Conservation (phyloP, 768 basidiomycete species). For the Porpolomopsis calyptriformis region DNA sequence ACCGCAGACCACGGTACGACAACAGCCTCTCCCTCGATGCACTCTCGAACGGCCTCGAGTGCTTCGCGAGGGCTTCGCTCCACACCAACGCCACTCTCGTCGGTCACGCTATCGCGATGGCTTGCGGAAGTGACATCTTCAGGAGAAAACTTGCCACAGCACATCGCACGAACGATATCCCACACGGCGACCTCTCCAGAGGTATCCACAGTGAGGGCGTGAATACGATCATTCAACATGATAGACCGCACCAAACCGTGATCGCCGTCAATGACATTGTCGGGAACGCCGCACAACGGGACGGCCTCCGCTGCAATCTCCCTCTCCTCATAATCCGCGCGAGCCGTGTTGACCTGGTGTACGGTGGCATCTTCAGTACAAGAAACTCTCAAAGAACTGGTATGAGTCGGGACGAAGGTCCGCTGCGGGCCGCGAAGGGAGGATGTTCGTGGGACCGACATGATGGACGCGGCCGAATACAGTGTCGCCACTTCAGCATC, state of each 20-base stretch:
- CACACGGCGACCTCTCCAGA: slow-evolving; percentile 82
- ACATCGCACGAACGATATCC: slow-evolving; percentile 76
- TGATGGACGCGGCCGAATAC: slow-evolving; percentile 76
- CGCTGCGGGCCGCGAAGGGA: slow-evolving; percentile 27
- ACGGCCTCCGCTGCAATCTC: slow-evolving; percentile 77
- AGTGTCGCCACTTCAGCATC: slow-evolving; percentile 79
- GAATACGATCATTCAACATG: slow-evolving; percentile 79
- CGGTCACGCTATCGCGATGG: slow-evolving; percentile 34
- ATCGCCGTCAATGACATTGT: slow-evolving; percentile 63
- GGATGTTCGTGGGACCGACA: slow-evolving; percentile 46
- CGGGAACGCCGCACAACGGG: slow-evolving; percentile 44
- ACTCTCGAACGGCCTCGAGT: slow-evolving; percentile 75
- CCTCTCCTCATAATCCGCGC: slow-evolving; percentile 50
- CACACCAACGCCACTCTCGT: slow-evolving; percentile 26
- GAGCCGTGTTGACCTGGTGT: slow-evolving; percentile 28
- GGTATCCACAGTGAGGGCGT: slow-evolving; percentile 86
- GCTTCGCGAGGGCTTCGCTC: slow-evolving; percentile 70
- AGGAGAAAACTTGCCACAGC: slow-evolving; percentile 56
- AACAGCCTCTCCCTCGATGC: slow-evolving; percentile 92
- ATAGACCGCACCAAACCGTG: slow-evolving; percentile 75
- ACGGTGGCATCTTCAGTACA: slow-evolving; percentile 28
- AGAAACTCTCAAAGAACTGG: slow-evolving; percentile 24
- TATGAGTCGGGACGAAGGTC: slow-evolving; percentile 18
- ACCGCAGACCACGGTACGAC: slow-evolving; percentile 76
- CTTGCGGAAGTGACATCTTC: slow-evolving; percentile 59